A percentile compares a stretch with the other conserved stretches of the same genome.
Conservation (phyloP, 192 early-diverging fungal genomes). For the Pecoramyces ruminantium region DNA sequence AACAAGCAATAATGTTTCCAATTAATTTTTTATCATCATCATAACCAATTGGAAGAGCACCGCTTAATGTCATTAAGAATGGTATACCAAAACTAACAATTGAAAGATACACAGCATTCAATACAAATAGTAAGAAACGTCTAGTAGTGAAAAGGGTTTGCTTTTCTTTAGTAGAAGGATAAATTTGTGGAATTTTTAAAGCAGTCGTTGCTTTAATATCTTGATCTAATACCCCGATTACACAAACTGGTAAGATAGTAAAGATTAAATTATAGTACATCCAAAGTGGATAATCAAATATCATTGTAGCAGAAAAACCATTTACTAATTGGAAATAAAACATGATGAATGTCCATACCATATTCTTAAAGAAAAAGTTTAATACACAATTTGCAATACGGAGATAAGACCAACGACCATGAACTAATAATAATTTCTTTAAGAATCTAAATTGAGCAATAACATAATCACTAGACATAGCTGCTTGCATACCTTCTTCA, state of each 20-base stretch:
- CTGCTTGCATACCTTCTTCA: conserved; percentile 88
- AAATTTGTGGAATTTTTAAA: conserved; percentile 38
- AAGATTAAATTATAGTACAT: conserved; percentile 83
- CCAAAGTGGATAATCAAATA: conserved; percentile 80
- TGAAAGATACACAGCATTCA: conserved; percentile 87
- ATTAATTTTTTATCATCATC: conserved; percentile 47
- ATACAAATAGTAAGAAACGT: conserved; percentile 68
- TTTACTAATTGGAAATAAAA: conserved; percentile 85
- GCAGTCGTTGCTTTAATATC: conserved; percentile 38
- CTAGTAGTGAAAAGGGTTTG: conserved; percentile 64
- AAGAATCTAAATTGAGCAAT: conserved; percentile 83
- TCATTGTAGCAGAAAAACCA: conserved; percentile 59
- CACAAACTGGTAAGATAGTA: conserved; percentile 45
- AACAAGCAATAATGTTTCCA: conserved; percentile 45
- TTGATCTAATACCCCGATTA: conserved; percentile 41
- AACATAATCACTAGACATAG: conserved; percentile 82
- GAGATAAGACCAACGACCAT: conserved; percentile 80
- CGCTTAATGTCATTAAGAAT: conserved; percentile 41
- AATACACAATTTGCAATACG: conserved; percentile 65
- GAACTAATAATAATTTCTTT: conserved; percentile 68
- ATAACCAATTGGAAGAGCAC: conserved; percentile 28
- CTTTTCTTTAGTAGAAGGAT: conserved; percentile 49
- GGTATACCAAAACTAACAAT: conserved; percentile 60
- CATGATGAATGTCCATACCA: conserved; percentile 73
- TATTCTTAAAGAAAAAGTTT: conserved; percentile 91